Base-by-base conservation (phyloP, 345 rosid species). In the Salix arbutifolia region DNA sequence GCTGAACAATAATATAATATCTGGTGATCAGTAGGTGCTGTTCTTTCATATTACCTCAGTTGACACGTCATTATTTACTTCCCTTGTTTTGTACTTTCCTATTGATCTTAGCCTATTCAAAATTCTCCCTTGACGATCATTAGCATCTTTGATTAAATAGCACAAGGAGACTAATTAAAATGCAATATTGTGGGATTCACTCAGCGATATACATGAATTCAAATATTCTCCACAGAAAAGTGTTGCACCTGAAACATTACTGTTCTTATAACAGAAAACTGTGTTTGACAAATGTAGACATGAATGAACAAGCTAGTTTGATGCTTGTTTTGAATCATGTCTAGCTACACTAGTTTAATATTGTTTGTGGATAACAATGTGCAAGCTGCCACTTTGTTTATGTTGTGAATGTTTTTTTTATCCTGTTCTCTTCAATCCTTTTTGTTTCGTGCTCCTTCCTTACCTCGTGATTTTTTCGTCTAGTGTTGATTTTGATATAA, bases 401-500 rank as follows among this genome's bases (percentile, higher is more conserved):
- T 19, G 17, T 6, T 13, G 31, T 50, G 65, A 17, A 30, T 12
- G 4, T 42, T 10, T 52, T 4, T n/a, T 30, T 14, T 30, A 50
- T 71, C 4, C 52, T 65, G 13, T 38, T 65, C 18, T 30, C 35
- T 35, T 19, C 64, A 6, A 33, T 42, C 62, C 70, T 46, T 21
- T 9, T 2, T 37, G 46, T 67, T 33, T 2, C 12, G 14, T 64
- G 2, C 19, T 16, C 14, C 28, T 60, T 78, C 42, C 70, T 26
- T 44, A 56, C 25, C 25, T 14, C 25, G 25, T 31, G 21, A 19
- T 21, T 18, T 9, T 6, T 61, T 25, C 6, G 60, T 40, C 30
- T 46, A 52, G 52, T 48, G 48, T 72, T 67, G 44, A 72, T 77
- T 77, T 72, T 67, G 74, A 77, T 44, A 74, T 72, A 33, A 65